A percentile compares a stretch with the other conserved stretches of the same genome.
Evolutionary conservation across 345 rosid species (phyloP).

Genomic region (Syzygium aromaticum): DNA sequence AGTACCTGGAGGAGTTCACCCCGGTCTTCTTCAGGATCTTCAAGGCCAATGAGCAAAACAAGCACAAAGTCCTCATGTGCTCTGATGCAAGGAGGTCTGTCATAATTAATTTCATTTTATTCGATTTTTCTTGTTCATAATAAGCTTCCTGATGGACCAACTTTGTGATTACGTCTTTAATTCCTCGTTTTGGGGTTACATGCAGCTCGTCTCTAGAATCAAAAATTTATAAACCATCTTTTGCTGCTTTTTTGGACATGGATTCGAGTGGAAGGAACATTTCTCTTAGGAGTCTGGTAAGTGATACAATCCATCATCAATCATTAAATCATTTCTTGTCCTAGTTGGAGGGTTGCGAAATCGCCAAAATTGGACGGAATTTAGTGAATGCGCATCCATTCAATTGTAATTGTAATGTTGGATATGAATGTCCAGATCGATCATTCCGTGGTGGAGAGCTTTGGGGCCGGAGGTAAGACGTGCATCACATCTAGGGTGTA

Average conservation of each 20-base stretch:
- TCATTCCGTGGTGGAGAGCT: slow-evolving; percentile 71
- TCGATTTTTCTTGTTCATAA: neutral
- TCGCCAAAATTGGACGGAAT: neutral
- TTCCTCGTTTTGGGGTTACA: neutral
- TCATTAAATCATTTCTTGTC: neutral
- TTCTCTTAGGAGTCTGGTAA: slow-evolving; percentile 62
- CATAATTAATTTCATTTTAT: neutral
- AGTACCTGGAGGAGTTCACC: slow-evolving; percentile 54
- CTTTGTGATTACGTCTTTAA: neutral
- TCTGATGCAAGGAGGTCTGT: slow-evolving; percentile 69
- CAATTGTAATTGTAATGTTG: neutral
- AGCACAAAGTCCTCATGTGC: slow-evolving; percentile 56
- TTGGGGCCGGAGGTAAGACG: slow-evolving; percentile 58
- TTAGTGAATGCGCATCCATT: neutral
- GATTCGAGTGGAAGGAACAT: slow-evolving; percentile 44
- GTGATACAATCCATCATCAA: neutral
- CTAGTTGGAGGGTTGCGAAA: neutral
- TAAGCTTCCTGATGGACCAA: neutral
- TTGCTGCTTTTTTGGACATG: slow-evolving; percentile 55
- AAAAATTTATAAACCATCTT: slow-evolving; percentile 51
- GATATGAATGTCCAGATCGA: slow-evolving; percentile 28
- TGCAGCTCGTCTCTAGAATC: slow-evolving; percentile 39
- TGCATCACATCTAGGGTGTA: slow-evolving; percentile 70
- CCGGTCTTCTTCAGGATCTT: slow-evolving; percentile 80
- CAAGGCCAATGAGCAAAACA: slow-evolving; percentile 10